These are phyloP conservation scores for Prosopis cineraria DNA, from an alignment of 306 rosid genomes.

Conservation along the genomic window DNA sequence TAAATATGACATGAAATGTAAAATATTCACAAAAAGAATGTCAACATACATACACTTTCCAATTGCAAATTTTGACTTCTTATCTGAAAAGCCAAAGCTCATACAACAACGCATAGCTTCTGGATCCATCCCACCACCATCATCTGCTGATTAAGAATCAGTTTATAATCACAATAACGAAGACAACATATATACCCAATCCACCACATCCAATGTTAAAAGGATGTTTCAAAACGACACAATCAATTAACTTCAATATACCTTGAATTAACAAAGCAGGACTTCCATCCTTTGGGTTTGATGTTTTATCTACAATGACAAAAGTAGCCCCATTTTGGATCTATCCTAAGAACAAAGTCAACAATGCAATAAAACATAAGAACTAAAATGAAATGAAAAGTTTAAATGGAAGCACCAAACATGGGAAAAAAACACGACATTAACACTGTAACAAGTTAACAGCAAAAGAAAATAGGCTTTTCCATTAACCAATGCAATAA, in stretches of 20 bases:
- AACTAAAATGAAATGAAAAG: constrained; percentile 37
- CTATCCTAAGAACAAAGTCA: constrained; percentile 63
- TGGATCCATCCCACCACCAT: constrained; percentile 94
- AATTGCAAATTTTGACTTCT: constrained; percentile 70
- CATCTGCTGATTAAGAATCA: constrained; percentile 54
- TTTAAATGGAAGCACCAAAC: constrained; percentile 27
- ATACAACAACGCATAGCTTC: constrained; percentile 82
- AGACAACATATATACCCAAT: background rate
- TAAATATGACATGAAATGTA: constrained; percentile 29
- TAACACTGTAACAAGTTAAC: background rate
- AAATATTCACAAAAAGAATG: constrained; percentile 32
- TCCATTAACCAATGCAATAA: constrained; percentile 22
- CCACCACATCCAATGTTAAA: background rate
- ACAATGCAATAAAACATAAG: constrained; percentile 43
- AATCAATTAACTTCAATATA: constrained; percentile 36
- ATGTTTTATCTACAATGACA: constrained; percentile 79
- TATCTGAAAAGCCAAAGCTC: constrained; percentile 96
- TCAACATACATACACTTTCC: constrained; percentile 76
- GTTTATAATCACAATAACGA: constrained; percentile 28
- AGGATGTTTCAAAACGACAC: constrained; percentile 29
- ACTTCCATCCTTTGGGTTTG: constrained; percentile 82
- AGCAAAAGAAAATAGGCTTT: constrained; percentile 1
- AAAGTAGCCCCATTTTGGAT: constrained; percentile 93
- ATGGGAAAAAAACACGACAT: constrained; percentile 12
- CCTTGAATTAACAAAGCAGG: constrained; percentile 91